Evolutionary conservation across 768 basidiomycete genomes (phyloP), one percentile per base, ranked within the genome.

Genomic region (Obba rivulosa): DNA sequence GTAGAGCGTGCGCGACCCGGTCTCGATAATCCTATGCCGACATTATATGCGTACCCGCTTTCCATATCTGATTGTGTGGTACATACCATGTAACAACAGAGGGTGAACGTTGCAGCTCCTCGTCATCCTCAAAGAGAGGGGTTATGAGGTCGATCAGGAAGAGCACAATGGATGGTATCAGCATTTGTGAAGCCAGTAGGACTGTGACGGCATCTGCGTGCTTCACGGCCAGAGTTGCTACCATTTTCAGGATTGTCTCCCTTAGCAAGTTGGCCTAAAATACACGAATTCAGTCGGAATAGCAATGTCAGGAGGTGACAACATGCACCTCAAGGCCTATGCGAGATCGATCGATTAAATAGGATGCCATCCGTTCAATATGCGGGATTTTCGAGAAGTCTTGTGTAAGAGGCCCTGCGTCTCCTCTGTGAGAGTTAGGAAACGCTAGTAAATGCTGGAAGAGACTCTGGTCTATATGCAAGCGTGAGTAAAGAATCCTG

Each of bases 101-200:
- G 0, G 71, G 53, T 2, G 74, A 67, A 14, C 59, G 54, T 21
- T 72, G 57, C 13, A 80, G 57, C 24, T 56, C 57, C 41, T 75
- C 43, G 43, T 58, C 41, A 20, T 58, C 57, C 25, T 58, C 57
- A 36, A 85, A 91, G 14, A 91, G 61, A 2, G 76, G 72, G 1
- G 71, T 70, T 0, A 77, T 72, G 35, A 83, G 64, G 18, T 75
- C 68, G 31, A 72, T 70, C 8, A 85, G 67, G 50, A 75, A 81
- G 25, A 74, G 54, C 17, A 88, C 71, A 22, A 90, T 62, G 0
- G 87, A 80, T 1, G 86, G 87, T 36, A 90, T 72, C 13, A 91
- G 57, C 10, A 70, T 69, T 36, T 69, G 71, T 1, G 84, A 83
- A 14, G 73, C 70, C 4, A 70, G 57, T 5, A 79, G 59, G 1